Percentiles rank a stretch among this genome's conserved stretches.
These are phyloP conservation scores for Boletellus ananas DNA, from an alignment of 768 basidiomycete genomes.

Conservation along the genomic window DNA sequence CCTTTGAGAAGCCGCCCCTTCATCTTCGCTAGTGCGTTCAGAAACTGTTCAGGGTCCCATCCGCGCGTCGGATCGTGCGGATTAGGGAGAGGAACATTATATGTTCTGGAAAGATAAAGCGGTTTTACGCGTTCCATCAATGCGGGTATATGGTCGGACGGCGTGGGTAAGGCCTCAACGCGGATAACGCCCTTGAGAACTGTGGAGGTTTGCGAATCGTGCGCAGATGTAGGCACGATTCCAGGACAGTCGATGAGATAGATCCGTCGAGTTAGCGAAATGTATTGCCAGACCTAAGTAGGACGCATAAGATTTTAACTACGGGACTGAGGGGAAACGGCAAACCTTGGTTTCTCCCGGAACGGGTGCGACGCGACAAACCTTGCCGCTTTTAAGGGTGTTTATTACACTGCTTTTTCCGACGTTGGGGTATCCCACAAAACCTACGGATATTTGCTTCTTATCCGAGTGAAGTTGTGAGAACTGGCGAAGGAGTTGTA, in stretches of 20 bases:
- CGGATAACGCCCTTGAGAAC: slow-evolving; percentile 97
- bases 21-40: slow-evolving; percentile 83
- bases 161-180: slow-evolving; percentile 89
- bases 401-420: slow-evolving; percentile 98
- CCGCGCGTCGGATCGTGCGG: slow-evolving; percentile 44
- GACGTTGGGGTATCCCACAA: slow-evolving; percentile 97
- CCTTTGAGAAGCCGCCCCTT: slow-evolving; percentile 90
- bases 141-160: slow-evolving; percentile 86
- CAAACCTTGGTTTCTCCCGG: slow-evolving; percentile 92
- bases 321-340: not conserved
- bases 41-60: slow-evolving; percentile 76
- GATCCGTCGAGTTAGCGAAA: slow-evolving; percentile 91
- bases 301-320: not conserved
- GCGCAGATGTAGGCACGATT: slow-evolving; percentile 90
- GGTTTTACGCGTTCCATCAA: slow-evolving; percentile 92
- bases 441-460: slow-evolving; percentile 98
- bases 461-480: slow-evolving; percentile 96
- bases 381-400: slow-evolving; percentile 96
- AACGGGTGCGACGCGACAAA: slow-evolving; percentile 93
- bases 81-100: slow-evolving; percentile 66
- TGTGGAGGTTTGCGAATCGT: slow-evolving; percentile 84
- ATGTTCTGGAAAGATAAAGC: slow-evolving; percentile 84
- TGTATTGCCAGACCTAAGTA: slow-evolving; percentile 91
- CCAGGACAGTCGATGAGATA: slow-evolving; percentile 99
- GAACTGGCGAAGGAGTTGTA: slow-evolving; percentile 95